Conservation (phyloP, 768 basidiomycete genomes). For the Coprinopsis sp. region DNA sequence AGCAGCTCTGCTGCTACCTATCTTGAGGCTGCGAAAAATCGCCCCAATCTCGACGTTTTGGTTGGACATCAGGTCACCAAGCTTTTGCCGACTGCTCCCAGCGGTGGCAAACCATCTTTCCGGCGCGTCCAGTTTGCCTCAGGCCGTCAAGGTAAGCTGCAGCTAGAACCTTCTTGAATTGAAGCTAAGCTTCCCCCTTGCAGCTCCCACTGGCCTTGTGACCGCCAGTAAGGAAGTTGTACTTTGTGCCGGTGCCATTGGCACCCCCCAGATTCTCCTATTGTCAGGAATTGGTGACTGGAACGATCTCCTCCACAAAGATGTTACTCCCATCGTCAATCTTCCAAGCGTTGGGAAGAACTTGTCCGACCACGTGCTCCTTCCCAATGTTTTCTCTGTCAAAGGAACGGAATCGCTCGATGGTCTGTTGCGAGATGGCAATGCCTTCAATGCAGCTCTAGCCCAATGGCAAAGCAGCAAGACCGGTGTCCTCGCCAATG, state of each 20-base stretch:
- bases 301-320: conserved; percentile 8
- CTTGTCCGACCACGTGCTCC: conserved; percentile 20
- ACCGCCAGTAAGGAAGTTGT: conserved; percentile 26
- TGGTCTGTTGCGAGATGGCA: not conserved
- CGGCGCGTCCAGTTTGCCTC: conserved; percentile 19
- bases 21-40: conserved; percentile 11
- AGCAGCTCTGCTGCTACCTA: conserved; percentile 25
- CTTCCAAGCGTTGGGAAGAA: conserved; percentile 26
- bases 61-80: conserved; percentile 19
- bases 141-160: not conserved
- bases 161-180: not conserved
- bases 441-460: conserved; percentile 1
- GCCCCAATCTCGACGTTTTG: conserved; percentile 22
- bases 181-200: not conserved
- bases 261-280: conserved; percentile 24
- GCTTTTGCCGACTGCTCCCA: conserved; percentile 14
- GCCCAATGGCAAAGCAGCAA: conserved; percentile 10
- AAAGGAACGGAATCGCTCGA: not conserved
- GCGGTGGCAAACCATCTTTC: conserved; percentile 16
- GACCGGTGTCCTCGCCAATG: conserved; percentile 7
- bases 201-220: conserved; percentile 1
- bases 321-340: conserved; percentile 16
- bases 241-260: conserved; percentile 27
- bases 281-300: conserved; percentile 24
- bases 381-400: not conserved